Base-by-base conservation (phyloP, 2,329 filamentous ascomycete species). In the Aspergillus sp. region DNA sequence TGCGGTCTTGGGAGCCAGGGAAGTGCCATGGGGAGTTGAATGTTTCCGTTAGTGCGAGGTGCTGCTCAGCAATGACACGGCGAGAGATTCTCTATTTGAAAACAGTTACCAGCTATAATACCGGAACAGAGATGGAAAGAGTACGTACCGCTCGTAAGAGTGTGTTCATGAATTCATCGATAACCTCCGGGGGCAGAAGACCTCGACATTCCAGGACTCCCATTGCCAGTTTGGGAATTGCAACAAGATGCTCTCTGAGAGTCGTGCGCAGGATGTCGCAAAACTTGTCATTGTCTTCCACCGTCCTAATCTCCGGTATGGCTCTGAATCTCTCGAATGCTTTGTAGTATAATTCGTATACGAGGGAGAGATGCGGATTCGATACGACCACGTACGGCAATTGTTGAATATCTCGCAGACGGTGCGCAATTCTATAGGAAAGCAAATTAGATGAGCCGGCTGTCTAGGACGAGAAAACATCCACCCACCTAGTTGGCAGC, bases 61-160 rank as follows among this genome's bases (percentile, higher is more conserved):
- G 93, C 62, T 98, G 93, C 69, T 98, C 93, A 30, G 93, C 93
- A 63, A 98, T 98, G 56, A 97, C 93, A 53, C 94, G 83, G 50
- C 93, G 84, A 41, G 90, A 96, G 58, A 98, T 98, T 50, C 93
- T 82, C 87, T 93, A 57, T 13, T 4, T 22, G 20, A 6, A 20
- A 10, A 25, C 4, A 15, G 22, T n/a, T 15, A 27, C 51, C 5
- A 55, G 37, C 49, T 35, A 39, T 39, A 43, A 45, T 20, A 12
- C 3, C 37, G 19, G 3, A 39, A 7, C 9, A 5, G 9, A 22
- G 10, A 17, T 4, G 12, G n/a, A 13, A 15, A 22, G n/a, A 30
- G 25, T 30, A 37, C 82, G 61, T 77, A 93, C 88, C 52, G 91
- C 93, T 75, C 88, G 81, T 47, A 98, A 73, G 53, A 97, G 84